phyloP scores from a whole-genome alignment of 257 asterid genomes.

The Lantana camara region DNA sequence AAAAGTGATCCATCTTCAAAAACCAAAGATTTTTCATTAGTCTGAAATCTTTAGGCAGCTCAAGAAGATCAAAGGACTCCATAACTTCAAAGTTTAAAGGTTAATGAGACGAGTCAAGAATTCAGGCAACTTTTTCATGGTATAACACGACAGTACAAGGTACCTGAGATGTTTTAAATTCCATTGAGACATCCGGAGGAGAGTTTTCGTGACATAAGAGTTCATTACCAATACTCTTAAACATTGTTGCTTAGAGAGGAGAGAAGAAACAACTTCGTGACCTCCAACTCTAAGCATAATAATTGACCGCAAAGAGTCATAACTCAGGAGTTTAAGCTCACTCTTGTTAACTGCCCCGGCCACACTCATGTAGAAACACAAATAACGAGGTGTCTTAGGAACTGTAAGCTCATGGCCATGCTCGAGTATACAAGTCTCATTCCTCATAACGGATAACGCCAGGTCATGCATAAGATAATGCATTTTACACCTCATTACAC shows the following conservation, averaged over 20 bases:
- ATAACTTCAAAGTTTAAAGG: constrained; percentile 30
- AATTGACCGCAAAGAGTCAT: constrained; percentile 9
- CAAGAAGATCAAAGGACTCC: background rate
- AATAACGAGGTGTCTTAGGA: constrained; percentile 20
- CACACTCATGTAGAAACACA: background rate
- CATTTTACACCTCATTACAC: constrained; percentile 11
- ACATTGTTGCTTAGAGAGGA: constrained; percentile 14
- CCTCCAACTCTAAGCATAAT: too few relatives aligned
- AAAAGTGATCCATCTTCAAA: background rate
- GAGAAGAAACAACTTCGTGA: too few relatives aligned
- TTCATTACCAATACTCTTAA: constrained; percentile 30
- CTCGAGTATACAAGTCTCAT: background rate
- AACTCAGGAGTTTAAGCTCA: background rate
- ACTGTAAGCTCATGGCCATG: background rate
- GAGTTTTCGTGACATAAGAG: rapidly evolving
- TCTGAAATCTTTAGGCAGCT: constrained; percentile 29
- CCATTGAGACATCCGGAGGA: background rate
- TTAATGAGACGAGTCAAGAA: constrained; percentile 28
- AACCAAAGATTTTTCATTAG: too few relatives aligned
- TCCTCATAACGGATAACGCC: constrained; percentile 24
- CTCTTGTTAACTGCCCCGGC: too few relatives aligned
- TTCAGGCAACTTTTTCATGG: constrained; percentile 9
- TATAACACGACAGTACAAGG: background rate
- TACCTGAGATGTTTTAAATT: constrained; percentile 21
- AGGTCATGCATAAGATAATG: constrained; percentile 35